A percentile compares a stretch with the other conserved stretches of the same genome.
Evolutionary conservation across 257 asterid species (phyloP).

Genomic region (Verbascum thapsus): DNA sequence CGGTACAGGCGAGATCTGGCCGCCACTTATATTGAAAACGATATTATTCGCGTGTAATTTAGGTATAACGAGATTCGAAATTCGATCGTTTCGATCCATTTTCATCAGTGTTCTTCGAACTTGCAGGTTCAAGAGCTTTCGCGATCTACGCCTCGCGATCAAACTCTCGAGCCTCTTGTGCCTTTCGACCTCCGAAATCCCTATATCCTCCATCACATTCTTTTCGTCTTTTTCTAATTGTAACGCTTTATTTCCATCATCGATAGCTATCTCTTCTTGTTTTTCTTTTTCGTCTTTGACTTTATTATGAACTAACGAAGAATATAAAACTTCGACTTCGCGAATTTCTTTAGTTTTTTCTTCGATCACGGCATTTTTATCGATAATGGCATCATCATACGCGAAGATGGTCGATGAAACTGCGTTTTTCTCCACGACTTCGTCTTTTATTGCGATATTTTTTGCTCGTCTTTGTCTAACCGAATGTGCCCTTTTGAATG

Average conservation of each 20-base stretch:
- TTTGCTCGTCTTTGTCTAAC: slow-evolving; percentile 63
- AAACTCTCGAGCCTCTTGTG: slow-evolving; percentile 80
- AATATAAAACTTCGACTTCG: slow-evolving; percentile 42
- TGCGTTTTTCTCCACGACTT: slow-evolving; percentile 39
- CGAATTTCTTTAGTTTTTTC: slow-evolving; percentile 58
- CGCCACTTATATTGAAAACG: background rate
- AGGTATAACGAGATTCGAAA: slow-evolving; percentile 50
- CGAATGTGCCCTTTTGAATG: slow-evolving; percentile 54
- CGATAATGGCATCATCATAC: slow-evolving; percentile 36
- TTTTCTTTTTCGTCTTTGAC: slow-evolving; percentile 42
- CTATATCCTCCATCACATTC: slow-evolving; percentile 54
- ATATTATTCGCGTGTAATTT: slow-evolving; percentile 26
- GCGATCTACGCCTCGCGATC: slow-evolving; percentile 78
- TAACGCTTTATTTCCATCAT: no score
- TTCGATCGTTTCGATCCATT: slow-evolving; percentile 43
- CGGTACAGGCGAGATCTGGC: slow-evolving; percentile 55
- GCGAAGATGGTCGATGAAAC: slow-evolving; percentile 32
- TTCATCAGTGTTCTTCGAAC: slow-evolving; percentile 52
- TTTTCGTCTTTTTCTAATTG: slow-evolving; percentile 48
- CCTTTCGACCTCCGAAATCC: slow-evolving; percentile 66
- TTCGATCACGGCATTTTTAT: slow-evolving; percentile 45
- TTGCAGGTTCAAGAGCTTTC: slow-evolving; percentile 52
- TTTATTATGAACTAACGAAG: slow-evolving; percentile 15
- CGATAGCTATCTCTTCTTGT: no score
- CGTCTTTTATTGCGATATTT: slow-evolving; percentile 38